phyloP scores from a whole-genome alignment of 2,329 filamentous ascomycete genomes.

The Beauveria asiatica region DNA sequence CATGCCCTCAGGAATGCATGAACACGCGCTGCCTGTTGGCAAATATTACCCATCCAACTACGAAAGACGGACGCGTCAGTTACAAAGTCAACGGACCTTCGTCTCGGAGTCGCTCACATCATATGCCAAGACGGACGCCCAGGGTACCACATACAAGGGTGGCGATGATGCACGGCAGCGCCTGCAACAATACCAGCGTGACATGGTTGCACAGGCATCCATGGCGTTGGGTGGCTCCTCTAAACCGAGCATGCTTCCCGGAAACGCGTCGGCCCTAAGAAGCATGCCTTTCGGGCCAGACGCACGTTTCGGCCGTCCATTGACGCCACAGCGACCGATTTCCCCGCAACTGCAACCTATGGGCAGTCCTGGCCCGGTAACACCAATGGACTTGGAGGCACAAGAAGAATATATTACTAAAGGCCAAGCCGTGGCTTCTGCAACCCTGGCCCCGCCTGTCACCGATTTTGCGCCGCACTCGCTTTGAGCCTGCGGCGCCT shows the following conservation, averaged over 20 bases:
- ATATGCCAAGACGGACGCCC: constrained; percentile 27
- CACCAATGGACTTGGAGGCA: constrained; percentile 47
- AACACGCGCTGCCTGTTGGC: constrained; percentile 43
- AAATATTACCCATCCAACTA: constrained; percentile 59
- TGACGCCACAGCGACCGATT: constrained; percentile 34
- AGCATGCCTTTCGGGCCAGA: constrained; percentile 26
- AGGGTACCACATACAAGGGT: constrained; percentile 17
- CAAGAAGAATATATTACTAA: constrained; percentile 9
- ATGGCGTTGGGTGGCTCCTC: constrained; percentile 29
- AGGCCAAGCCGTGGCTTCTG: background rate
- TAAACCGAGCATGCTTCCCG: constrained; percentile 19
- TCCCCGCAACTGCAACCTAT: constrained; percentile 44
- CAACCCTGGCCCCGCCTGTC: background rate
- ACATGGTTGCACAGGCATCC: constrained; percentile 51
- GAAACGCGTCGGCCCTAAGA: constrained; percentile 24
- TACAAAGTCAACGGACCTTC: constrained; percentile 17
- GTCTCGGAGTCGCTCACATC: constrained; percentile 22
- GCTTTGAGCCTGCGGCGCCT: background rate
- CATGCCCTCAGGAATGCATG: constrained; percentile 40
- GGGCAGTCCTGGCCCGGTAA: constrained; percentile 52
- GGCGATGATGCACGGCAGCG: constrained; percentile 8
- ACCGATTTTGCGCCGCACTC: constrained; percentile 6
- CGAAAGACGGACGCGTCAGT: constrained; percentile 30
- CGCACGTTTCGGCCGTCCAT: constrained; percentile 29
- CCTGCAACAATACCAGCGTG: constrained; percentile 50